A percentile compares a stretch with the other conserved stretches of the same genome.
Evolutionary conservation across 2,329 filamentous ascomycete genomes (phyloP).

Genomic region (Fusarium sp.): DNA sequence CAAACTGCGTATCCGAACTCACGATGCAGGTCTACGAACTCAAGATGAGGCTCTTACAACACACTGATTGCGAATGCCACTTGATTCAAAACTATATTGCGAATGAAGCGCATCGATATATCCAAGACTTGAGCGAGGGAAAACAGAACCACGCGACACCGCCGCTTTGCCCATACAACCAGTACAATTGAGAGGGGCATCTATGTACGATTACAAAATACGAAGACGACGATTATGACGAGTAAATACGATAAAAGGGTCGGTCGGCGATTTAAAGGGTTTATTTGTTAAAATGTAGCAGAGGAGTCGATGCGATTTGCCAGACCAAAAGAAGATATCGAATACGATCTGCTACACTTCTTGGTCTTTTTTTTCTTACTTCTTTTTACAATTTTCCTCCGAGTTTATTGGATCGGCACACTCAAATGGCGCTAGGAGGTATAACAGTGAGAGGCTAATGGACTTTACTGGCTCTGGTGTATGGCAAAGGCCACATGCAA

Average conservation of each 20-base stretch:
- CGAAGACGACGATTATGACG: not conserved
- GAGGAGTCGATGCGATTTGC: not conserved
- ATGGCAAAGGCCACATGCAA: too few relatives aligned
- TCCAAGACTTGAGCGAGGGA: not conserved
- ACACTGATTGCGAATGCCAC: constrained; percentile 35
- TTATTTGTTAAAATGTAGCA: not conserved
- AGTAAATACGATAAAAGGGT: not conserved
- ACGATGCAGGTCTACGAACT: constrained; percentile 32
- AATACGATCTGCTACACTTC: not conserved
- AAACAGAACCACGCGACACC: not conserved
- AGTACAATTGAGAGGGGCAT: not conserved
- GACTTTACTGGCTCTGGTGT: not conserved
- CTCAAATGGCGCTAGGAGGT: not conserved
- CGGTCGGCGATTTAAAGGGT: too few relatives aligned
- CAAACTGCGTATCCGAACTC: constrained; percentile 14
- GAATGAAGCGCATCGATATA: constrained; percentile 28
- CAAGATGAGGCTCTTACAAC: constrained; percentile 37
- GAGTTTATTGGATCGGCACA: too few relatives aligned
- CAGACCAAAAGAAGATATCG: not conserved
- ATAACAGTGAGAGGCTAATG: fast-evolving
- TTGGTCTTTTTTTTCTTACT: too few relatives aligned
- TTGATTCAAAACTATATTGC: constrained; percentile 39
- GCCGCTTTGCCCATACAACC: not conserved
- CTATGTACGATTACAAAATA: not conserved
- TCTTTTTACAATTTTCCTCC: too few relatives aligned